Percentiles rank a stretch among this genome's conserved stretches.
These are phyloP conservation scores for Picea mariana DNA, from an alignment of 83 land plant species.

Conservation along the genomic window DNA sequence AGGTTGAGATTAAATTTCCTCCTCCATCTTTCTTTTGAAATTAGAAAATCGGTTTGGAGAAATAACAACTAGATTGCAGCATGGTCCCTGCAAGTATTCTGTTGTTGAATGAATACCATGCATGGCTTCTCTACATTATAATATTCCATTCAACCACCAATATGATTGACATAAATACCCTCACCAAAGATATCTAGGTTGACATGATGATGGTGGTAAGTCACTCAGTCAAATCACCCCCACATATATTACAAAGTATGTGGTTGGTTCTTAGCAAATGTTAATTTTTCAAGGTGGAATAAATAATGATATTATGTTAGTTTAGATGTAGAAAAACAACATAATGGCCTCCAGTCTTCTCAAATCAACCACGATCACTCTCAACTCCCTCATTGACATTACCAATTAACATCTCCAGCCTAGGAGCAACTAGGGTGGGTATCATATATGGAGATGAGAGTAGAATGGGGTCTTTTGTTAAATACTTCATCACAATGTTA, in stretches of 20 bases:
- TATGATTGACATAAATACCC: constrained; percentile 64
- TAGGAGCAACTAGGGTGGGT: background rate
- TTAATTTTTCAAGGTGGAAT: constrained; percentile 23
- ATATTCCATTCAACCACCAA: constrained; percentile 43
- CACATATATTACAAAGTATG: too few species aligned
- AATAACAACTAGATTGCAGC: constrained; percentile 25
- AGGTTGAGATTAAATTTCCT: too few species aligned
- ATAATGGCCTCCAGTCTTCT: constrained; percentile 81
- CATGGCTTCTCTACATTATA: constrained; percentile 55
- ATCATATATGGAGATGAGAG: constrained; percentile 47
- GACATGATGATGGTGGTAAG: constrained; percentile 66
- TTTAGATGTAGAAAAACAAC: constrained; percentile 76
- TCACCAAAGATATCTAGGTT: constrained; percentile 70
- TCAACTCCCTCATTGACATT: constrained; percentile 66
- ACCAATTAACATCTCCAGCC: constrained; percentile 31
- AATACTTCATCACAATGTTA: constrained; percentile 50
- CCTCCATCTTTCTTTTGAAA: too few species aligned
- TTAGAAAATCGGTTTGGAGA: constrained; percentile 4
- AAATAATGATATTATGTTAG: constrained; percentile 66
- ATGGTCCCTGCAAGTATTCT: constrained; percentile 55
- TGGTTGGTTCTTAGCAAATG: too few species aligned
- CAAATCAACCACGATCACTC: constrained; percentile 70
- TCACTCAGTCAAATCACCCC: background rate
- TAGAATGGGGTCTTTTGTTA: constrained; percentile 32
- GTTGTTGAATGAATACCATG: constrained; percentile 47